Evolutionary conservation across 495 filamentous ascomycete genomes (phyloP), one percentile per base, ranked within the genome.

Genomic region (Annulohypoxylon maeteangense): DNA sequence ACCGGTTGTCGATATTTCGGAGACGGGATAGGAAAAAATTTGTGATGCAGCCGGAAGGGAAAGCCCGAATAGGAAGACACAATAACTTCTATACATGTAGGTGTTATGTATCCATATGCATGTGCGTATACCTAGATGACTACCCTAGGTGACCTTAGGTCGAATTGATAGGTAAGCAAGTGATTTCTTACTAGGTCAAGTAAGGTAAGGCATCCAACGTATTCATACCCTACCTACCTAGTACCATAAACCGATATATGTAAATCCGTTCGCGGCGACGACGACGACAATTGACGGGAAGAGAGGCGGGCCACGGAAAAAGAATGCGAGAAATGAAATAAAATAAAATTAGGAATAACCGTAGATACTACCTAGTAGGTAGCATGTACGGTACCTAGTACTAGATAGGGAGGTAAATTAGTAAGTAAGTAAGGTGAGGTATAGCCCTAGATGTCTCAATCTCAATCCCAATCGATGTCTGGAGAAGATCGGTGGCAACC

Each of bases 1-100:
- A 47, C 51, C 60, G 60, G 64, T 16, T 25, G 23, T 32, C 29
- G 54, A 55, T 51, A 55, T 56, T 57, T 67, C 58, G 59, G 58
- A 56, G 63, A 25, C 57, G 68, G 51, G 31, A 58, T 32, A 31
- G 47, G 56, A 57, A 68, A 71, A 67, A 34, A 58, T 66, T 66
- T 45, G 62, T 58, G 55, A 44, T 70, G 62, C 55, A 70, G 62
- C 62, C 68, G 67, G 68, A 66, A 62, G 59, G 10, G 29, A 16
- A 68, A 60, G 14, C 31, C 59, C 70, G 54, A 72, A 60, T 65
- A 44, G 36, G 62, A 59, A 67, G 31, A 38, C 65, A 57, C 18
- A 29, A 68, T 55, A 44, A 48, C 45, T 42, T 51, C 22, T 54
- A 62, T 54, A 54, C 31, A 50, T 27, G 23, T 34, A 50, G n/a